phyloP scores from a whole-genome alignment of 2,329 filamentous ascomycete genomes.

The Elsinoe arachidis region DNA sequence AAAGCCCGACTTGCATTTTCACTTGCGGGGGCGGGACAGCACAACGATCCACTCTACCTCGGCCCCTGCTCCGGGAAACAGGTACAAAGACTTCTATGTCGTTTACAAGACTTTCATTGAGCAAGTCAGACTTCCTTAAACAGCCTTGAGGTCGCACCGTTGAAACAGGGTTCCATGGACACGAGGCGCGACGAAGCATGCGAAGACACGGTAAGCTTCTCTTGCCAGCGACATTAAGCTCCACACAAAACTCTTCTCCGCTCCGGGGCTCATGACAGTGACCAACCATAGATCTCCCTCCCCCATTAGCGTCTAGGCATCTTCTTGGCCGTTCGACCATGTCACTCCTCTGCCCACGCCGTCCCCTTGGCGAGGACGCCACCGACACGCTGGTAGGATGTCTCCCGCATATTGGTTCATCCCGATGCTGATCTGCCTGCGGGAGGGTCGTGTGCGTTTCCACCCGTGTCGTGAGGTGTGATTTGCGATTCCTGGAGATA shows the following conservation, averaged over 20 bases:
- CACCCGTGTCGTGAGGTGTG: not conserved
- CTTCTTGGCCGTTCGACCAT: conserved; percentile 1
- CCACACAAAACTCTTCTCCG: conserved; percentile 9
- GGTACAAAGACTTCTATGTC: no score
- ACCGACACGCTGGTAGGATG: not conserved
- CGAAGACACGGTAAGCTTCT: conserved; percentile 11
- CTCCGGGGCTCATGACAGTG: not conserved
- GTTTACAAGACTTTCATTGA: no score
- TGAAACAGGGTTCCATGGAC: not conserved
- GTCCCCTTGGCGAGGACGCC: conserved; percentile 6
- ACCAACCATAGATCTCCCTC: not conserved
- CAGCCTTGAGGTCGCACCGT: not conserved
- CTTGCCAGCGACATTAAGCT: conserved; percentile 3
- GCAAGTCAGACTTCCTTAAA: no score
- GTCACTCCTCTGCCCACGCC: not conserved
- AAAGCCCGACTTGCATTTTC: not conserved
- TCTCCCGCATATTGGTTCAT: not conserved
- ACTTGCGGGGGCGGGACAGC: not conserved
- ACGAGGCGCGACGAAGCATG: conserved; percentile 7
- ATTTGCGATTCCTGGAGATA: not conserved
- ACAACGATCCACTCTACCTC: no score
- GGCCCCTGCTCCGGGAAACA: no score
- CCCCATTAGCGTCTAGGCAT: conserved; percentile 1
- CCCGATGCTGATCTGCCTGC: not conserved
- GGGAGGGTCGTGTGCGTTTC: conserved; percentile 3